phyloP scores from a whole-genome alignment of 768 basidiomycete genomes.

The Gyrodon lividus region DNA sequence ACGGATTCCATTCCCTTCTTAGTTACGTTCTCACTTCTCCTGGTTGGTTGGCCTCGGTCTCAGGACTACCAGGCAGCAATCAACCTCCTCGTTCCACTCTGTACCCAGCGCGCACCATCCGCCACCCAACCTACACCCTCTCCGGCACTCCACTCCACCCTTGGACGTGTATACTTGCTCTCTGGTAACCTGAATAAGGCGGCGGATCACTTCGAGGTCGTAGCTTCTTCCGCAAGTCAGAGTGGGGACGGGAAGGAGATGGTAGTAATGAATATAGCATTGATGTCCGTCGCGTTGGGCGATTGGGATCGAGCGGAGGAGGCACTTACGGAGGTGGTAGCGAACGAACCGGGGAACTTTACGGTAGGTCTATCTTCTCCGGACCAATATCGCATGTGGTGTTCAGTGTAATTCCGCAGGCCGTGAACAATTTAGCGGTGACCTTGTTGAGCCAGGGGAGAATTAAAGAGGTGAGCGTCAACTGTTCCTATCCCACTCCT shows the following conservation, averaged over 20 bases:
- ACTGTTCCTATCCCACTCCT: background rate
- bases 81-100: slow-evolving; percentile 67
- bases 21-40: background rate
- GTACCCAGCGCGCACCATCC: slow-evolving; percentile 34
- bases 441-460: slow-evolving; percentile 68
- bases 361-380: slow-evolving; percentile 40
- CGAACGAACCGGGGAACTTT: slow-evolving; percentile 57
- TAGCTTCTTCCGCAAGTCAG: slow-evolving; percentile 44
- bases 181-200: slow-evolving; percentile 64
- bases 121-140: slow-evolving; percentile 31
- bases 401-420: slow-evolving; percentile 36
- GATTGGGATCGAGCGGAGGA: slow-evolving; percentile 59
- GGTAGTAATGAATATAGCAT: slow-evolving; percentile 62
- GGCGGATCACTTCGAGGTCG: slow-evolving; percentile 48
- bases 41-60: background rate
- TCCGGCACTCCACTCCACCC: slow-evolving; percentile 61
- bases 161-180: slow-evolving; percentile 76
- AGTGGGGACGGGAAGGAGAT: slow-evolving; percentile 40
- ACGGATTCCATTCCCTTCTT: slow-evolving; percentile 4
- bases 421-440: slow-evolving; percentile 77
- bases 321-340: slow-evolving; percentile 43
- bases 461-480: slow-evolving; percentile 65
- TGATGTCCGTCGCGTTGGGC: slow-evolving; percentile 67
- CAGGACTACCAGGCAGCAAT: slow-evolving; percentile 73
- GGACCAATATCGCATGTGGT: background rate